Conservation (phyloP, 78 protist genomes). For the Planoprotostelium fungivorum region DNA sequence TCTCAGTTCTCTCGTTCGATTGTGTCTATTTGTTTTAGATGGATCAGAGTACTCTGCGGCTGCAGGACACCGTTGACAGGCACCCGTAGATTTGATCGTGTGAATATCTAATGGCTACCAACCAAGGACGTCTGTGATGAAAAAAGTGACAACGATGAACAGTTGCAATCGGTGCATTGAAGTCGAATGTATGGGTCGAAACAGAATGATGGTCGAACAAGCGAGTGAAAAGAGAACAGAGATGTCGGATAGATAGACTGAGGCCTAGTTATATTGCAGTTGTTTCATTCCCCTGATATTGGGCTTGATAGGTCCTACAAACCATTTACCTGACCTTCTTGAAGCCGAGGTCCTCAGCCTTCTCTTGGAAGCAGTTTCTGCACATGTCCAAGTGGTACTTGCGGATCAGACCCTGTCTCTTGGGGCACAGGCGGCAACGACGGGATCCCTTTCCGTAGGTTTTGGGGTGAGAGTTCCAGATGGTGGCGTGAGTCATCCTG, state of each 20-base stretch:
- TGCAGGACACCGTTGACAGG: neutral
- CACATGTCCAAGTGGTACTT: neutral
- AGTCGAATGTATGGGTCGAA: neutral
- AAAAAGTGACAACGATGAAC: neutral
- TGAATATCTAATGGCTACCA: too few species aligned
- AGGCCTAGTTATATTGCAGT: neutral
- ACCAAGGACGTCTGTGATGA: neutral
- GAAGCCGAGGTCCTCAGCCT: neutral
- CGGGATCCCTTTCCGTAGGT: neutral
- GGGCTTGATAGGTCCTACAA: neutral
- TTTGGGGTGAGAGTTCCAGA: neutral
- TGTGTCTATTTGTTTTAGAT: neutral
- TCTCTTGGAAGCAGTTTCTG: neutral
- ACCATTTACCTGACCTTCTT: neutral
- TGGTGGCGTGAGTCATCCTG: neutral
- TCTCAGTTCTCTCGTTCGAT: neutral
- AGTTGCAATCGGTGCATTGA: neutral
- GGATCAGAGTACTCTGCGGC: neutral
- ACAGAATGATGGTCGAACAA: neutral
- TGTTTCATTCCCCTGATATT: neutral
- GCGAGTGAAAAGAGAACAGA: neutral
- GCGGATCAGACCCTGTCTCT: neutral
- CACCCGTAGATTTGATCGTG: too few species aligned
- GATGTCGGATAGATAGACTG: neutral
- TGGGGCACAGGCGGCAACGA: neutral